Percentiles rank a stretch among this genome's conserved stretches.
Conservation (phyloP, 1,139 yeast species). For the Hanseniaspora gamundiae region DNA sequence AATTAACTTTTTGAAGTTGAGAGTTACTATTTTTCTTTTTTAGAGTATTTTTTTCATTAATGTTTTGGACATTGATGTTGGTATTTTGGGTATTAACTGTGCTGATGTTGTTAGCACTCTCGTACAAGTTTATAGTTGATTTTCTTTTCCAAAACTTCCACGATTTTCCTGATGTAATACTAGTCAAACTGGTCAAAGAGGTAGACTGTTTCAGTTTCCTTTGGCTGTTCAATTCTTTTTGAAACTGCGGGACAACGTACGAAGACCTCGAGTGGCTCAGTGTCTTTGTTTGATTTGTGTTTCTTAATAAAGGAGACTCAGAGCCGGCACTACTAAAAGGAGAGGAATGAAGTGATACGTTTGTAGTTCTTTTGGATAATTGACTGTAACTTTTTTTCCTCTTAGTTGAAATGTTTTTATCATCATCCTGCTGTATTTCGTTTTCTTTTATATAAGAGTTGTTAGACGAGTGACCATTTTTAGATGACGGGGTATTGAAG, state of each 20-base stretch:
- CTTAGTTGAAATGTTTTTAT: not conserved
- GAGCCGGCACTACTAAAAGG: no score
- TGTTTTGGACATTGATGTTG: not conserved
- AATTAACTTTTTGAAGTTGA: not conserved
- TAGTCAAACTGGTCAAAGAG: conserved; percentile 1
- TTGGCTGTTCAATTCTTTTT: conserved; percentile 1
- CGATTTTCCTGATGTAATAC: not conserved
- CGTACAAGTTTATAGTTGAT: conserved; percentile 6
- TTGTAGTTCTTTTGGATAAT: not conserved
- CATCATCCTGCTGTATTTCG: not conserved
- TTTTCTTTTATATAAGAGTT: not conserved
- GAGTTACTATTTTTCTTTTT: not conserved
- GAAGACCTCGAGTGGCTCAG: not conserved
- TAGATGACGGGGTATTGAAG: no score
- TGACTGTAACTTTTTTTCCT: not conserved
- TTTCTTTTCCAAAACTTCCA: conserved; percentile 26
- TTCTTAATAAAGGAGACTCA: no score
- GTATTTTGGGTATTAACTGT: not conserved
- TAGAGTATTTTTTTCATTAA: no score
- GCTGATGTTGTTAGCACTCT: not conserved
- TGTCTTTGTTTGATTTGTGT: not conserved
- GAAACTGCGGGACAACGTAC: not conserved
- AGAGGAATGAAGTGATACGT: no score
- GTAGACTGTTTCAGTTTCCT: conserved; percentile 1
- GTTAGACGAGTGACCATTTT: not conserved